Conservation (phyloP, 1,284 basidiomycete genomes). For the Fomes fomentarius region DNA sequence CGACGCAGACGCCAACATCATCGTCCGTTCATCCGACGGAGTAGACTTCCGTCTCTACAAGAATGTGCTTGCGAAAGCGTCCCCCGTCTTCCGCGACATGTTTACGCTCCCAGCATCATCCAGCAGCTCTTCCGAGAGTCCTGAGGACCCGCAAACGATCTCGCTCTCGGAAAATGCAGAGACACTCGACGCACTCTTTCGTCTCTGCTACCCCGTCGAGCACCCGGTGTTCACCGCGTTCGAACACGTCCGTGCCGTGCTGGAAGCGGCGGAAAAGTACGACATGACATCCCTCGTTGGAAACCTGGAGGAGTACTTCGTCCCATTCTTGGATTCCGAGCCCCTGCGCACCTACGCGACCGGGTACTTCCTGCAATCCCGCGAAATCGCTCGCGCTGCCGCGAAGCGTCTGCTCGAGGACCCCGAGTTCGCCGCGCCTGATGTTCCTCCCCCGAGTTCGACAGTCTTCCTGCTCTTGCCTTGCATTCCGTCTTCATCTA, state of each 20-base stretch:
- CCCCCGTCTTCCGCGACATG: slow-evolving; percentile 27
- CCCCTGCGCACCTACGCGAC: slow-evolving; percentile 15
- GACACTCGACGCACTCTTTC: slow-evolving; percentile 53
- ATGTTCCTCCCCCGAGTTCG: slow-evolving; percentile 3
- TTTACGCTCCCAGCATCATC: slow-evolving; percentile 30
- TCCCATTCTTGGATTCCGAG: background rate
- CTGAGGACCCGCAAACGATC: slow-evolving; percentile 5
- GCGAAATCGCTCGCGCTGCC: slow-evolving; percentile 6
- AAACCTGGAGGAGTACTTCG: slow-evolving; percentile 4
- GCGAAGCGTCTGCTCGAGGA: slow-evolving; percentile 1
- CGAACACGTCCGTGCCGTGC: slow-evolving; percentile 5
- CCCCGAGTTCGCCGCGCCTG: background rate
- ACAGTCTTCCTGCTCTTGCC: background rate
- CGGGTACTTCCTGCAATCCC: slow-evolving; percentile 7
- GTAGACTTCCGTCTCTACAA: slow-evolving; percentile 21
- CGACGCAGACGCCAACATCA: slow-evolving; percentile 14
- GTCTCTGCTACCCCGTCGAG: slow-evolving; percentile 36
- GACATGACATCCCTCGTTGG: slow-evolving; percentile 6
- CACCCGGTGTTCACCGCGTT: slow-evolving; percentile 27
- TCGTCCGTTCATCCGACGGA: slow-evolving; percentile 15
- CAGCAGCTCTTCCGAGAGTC: too few relatives aligned
- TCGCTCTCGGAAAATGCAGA: slow-evolving; percentile 42
- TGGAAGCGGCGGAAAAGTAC: slow-evolving; percentile 28
- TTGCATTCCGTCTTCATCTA: background rate
- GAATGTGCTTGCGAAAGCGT: slow-evolving; percentile 14